Conservation (phyloP, 352 stramenopile species). For the Phytophthora hibernalis region DNA sequence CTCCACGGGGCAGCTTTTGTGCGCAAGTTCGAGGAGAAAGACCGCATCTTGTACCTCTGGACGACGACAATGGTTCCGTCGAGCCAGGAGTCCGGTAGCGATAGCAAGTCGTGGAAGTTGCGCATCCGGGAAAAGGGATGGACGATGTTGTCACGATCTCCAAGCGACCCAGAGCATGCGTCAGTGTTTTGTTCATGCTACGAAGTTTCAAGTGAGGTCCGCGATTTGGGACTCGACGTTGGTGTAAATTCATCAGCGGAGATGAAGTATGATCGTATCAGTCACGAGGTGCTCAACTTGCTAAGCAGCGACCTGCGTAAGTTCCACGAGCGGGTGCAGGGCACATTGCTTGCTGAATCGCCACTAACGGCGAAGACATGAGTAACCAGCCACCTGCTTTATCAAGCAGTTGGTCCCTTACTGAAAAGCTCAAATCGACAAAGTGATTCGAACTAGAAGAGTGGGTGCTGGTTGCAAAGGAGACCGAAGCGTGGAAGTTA, state of each 20-base stretch:
- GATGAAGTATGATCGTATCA: conserved; percentile 10
- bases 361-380: not conserved
- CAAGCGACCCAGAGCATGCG: conserved; percentile 16
- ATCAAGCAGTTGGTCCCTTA: too few species aligned
- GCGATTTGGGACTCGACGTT: not conserved
- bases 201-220: conserved; percentile 24
- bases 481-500: too few species aligned
- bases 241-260: not conserved
- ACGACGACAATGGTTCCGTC: conserved; percentile 25
- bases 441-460: too few species aligned
- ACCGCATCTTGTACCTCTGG: conserved; percentile 32
- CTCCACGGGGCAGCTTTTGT: conserved; percentile 23
- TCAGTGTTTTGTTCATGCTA: conserved; percentile 29
- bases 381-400: not conserved
- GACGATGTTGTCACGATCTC: conserved; percentile 19
- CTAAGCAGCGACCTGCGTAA: conserved; percentile 22
- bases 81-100: not conserved
- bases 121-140: conserved; percentile 30
- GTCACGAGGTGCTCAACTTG: conserved; percentile 13
- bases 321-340: conserved; percentile 24
- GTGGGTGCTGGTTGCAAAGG: too few species aligned
- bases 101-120: conserved; percentile 11
- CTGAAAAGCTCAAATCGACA: too few species aligned
- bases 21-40: conserved; percentile 23
- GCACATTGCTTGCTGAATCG: conserved; percentile 9